Evolutionary conservation across 176 grass and related monocot species (phyloP), one percentile per base, ranked within the genome.

Genomic region (Juncus inflexus): DNA sequence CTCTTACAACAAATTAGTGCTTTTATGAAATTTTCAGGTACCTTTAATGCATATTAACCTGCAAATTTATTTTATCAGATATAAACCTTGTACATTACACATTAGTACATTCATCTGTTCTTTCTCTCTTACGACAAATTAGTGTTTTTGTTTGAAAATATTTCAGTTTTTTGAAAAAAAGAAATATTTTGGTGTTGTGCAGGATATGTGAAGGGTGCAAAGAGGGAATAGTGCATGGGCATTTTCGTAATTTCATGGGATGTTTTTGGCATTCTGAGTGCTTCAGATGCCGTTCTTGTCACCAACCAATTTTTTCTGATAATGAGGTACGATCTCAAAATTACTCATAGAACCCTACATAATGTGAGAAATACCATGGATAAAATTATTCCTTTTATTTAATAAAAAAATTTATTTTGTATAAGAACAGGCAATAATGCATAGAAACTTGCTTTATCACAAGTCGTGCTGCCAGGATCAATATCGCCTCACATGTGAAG

Each of bases 191-290:
- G 67, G 36, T 42, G 64, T 80, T 14, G 35, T 83, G 58, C 64
- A 96, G 91, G 74, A 61, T 71, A 53, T 96, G 91, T 19, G 81
- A 84, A 67, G 82, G 84, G 75, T 96, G 91, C 80, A 76, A 74
- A 55, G 74, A 19, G 62, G 84, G 85, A 80, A 90, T 96, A 60
- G 81, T 79, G 40, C 73, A 79, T 62, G 81, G 79, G 2, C 84
- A 77, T 76, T 90, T 86, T 83, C 83, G 85, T 77, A 89, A 86
- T 78, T 89, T 83, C 50, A 82, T 89, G 85, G 83, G 78, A 64
- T 80, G 75, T 75, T 64, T 86, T 57, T 97, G 84, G 84, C 94
- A 97, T 81, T 89, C 88, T 3, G 88, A 86, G 60, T 97, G 94
- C 77, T 97, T 97, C 79, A 39, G 94, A 40, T 97, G 94, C 37